Conservation (phyloP, 106 monocot species). For the Dioscorea alata region DNA sequence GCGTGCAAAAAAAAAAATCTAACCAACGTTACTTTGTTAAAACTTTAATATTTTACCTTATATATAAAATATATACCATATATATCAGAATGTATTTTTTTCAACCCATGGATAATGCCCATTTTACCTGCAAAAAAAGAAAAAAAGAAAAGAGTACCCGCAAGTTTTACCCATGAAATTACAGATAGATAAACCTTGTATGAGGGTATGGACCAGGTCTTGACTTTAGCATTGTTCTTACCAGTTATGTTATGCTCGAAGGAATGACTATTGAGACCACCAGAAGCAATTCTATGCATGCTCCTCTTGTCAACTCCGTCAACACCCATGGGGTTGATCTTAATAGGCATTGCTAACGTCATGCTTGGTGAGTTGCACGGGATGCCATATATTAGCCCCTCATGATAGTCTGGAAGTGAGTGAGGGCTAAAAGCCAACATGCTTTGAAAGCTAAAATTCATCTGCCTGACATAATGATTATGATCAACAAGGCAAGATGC, state of each 20-base stretch:
- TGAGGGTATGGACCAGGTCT: no score
- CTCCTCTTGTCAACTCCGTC: slow-evolving; percentile 40
- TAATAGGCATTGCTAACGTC: slow-evolving; percentile 31
- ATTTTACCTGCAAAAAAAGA: no score
- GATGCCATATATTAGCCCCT: slow-evolving; percentile 30
- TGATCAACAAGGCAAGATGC: slow-evolving; percentile 22
- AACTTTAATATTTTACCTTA: no score
- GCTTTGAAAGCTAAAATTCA: slow-evolving; percentile 52
- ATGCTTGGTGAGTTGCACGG: slow-evolving; percentile 37
- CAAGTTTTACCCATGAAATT: no score
- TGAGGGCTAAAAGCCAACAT: slow-evolving; percentile 41
- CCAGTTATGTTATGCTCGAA: slow-evolving; percentile 46
- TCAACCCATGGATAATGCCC: no score
- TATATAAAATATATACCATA: no score
- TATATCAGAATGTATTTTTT: no score
- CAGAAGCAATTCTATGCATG: slow-evolving; percentile 33
- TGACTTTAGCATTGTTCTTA: slow-evolving; percentile 1
- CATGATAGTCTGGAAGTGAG: slow-evolving; percentile 68
- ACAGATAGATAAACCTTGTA: no score
- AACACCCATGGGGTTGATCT: slow-evolving; percentile 33
- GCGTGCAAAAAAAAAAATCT: no score
- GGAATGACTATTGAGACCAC: slow-evolving; percentile 35
- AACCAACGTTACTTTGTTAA: no score
- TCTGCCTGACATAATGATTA: slow-evolving; percentile 41
- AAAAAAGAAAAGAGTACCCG: no score